Evolutionary conservation across 2,329 filamentous ascomycete species (phyloP).

Genomic region (Aureobasidium uvarum): DNA sequence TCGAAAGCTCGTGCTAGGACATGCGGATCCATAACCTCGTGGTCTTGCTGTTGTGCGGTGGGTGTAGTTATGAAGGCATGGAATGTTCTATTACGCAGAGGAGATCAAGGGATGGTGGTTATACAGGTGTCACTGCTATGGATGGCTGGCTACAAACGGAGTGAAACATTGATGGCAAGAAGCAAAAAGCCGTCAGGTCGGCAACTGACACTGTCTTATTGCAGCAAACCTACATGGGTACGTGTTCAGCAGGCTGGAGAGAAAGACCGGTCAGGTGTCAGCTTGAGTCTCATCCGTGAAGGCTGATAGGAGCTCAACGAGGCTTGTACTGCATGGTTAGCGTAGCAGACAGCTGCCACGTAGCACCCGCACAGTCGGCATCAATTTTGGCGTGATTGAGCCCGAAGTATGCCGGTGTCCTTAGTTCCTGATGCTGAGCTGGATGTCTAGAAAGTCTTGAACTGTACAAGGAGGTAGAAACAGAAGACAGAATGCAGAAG

Average conservation of each 20-base stretch:
- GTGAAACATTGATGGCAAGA: background rate
- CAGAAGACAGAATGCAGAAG: background rate
- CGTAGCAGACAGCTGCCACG: slow-evolving; percentile 5
- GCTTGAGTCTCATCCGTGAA: background rate
- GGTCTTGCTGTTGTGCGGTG: no score
- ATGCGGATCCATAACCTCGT: background rate
- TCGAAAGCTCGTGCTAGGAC: background rate
- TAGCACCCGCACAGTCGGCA: background rate
- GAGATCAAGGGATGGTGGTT: background rate
- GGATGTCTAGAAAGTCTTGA: background rate
- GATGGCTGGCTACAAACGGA: slow-evolving; percentile 1
- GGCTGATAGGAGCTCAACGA: background rate
- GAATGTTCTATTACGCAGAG: no score
- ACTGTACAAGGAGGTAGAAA: background rate
- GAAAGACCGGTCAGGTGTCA: background rate
- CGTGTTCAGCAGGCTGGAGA: background rate
- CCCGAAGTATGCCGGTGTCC: background rate
- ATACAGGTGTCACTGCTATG: slow-evolving; percentile 2
- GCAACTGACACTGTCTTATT: background rate
- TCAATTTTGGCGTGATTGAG: background rate
- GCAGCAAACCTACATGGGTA: slow-evolving; percentile 4
- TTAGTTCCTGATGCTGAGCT: background rate
- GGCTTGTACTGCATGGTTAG: slow-evolving; percentile 16
- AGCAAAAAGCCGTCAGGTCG: background rate
- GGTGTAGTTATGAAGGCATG: background rate